Percentiles rank a stretch among this genome's conserved stretches.
These are phyloP conservation scores for Crithidia thermophila DNA, from an alignment of 208 protist species.

Conservation along the genomic window DNA sequence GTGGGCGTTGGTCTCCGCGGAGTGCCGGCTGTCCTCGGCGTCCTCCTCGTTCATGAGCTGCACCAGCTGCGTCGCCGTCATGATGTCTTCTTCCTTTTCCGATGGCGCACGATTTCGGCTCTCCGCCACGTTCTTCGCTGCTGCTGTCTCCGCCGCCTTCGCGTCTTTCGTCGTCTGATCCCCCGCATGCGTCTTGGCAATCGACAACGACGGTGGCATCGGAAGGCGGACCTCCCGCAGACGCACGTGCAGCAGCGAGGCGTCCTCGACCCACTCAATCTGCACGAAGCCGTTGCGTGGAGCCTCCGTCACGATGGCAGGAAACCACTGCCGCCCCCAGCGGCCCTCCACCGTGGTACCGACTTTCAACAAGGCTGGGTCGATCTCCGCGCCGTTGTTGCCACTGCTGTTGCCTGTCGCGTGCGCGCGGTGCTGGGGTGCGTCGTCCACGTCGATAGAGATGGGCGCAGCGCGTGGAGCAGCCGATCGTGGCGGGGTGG, in stretches of 20 bases:
- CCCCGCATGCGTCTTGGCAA: background rate
- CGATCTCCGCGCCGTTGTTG: background rate
- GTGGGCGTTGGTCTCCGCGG: background rate
- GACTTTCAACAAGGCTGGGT: conserved; percentile 14
- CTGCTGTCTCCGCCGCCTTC: background rate
- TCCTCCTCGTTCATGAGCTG: conserved; percentile 32
- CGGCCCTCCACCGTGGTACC: conserved; percentile 61
- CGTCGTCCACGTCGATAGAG: background rate
- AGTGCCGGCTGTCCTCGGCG: conserved; percentile 22
- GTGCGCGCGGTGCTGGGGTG: background rate
- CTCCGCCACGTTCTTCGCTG: background rate
- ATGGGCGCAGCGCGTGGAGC: too few species aligned
- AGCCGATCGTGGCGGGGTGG: background rate
- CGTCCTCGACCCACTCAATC: conserved; percentile 66
- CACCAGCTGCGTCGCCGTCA: conserved; percentile 33
- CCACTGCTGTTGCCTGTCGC: background rate
- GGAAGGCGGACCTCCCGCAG: conserved; percentile 53
- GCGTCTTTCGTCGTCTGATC: background rate
- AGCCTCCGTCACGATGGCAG: conserved; percentile 41
- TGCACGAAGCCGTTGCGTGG: conserved; percentile 67
- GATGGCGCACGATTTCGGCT: background rate
- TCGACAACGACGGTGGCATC: background rate
- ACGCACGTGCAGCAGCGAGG: conserved; percentile 53
- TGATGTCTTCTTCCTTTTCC: background rate
- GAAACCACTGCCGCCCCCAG: conserved; percentile 64